Percentiles rank a stretch among this genome's conserved stretches.
Conservation (phyloP, 2,329 filamentous ascomycete genomes). For the Rhynchosporium secalis region DNA sequence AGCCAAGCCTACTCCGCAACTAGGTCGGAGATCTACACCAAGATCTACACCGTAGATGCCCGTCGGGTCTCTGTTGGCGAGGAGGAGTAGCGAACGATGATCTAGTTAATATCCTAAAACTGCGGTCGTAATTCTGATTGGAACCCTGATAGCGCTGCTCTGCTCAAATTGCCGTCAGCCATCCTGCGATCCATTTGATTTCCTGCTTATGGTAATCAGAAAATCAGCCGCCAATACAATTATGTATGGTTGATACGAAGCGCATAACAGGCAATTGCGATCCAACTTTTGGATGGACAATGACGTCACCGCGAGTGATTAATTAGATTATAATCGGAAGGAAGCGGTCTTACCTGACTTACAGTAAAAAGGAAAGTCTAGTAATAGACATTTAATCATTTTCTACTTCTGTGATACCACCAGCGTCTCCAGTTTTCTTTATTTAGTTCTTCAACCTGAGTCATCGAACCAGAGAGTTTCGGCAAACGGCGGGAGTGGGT, state of each 20-base stretch:
- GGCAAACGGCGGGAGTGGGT: neutral
- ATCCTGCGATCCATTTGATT: neutral
- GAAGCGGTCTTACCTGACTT: neutral
- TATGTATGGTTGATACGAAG: no score
- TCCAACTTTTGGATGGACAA: neutral
- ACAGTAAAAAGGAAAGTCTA: neutral
- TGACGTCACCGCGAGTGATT: neutral
- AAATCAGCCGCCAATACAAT: no score
- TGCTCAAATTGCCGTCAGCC: neutral
- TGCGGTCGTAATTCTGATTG: neutral
- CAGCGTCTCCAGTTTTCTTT: no score
- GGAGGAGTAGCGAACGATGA: neutral
- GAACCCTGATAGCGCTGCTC: neutral
- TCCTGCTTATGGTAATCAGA: neutral
- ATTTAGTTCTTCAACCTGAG: neutral
- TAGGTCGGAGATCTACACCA: conserved; percentile 1
- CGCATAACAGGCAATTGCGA: no score
- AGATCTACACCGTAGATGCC: neutral
- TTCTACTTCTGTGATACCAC: neutral
- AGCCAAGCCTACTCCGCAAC: neutral
- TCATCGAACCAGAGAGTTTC: neutral
- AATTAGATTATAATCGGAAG: neutral
- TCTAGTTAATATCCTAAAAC: neutral
- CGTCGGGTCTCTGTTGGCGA: neutral
- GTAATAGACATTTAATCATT: neutral